Evolutionary conservation across 306 rosid species (phyloP).

Genomic region (Quercus robur): DNA sequence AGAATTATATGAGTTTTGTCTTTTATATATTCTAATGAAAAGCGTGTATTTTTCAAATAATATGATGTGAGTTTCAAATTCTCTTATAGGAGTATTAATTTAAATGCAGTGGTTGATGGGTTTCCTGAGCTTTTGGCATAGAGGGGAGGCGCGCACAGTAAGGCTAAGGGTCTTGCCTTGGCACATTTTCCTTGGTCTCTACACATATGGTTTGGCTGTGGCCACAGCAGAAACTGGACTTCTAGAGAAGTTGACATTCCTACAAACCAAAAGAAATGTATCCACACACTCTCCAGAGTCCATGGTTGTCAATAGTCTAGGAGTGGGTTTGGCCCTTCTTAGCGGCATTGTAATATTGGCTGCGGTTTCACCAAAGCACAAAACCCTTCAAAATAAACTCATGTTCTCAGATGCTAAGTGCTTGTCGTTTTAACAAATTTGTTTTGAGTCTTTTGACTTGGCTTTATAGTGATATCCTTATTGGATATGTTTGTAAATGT

Average conservation of each 20-base stretch:
- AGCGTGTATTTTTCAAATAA: too few relatives aligned
- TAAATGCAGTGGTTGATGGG: slow-evolving; percentile 78
- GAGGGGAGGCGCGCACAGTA: slow-evolving; percentile 56
- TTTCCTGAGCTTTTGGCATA: slow-evolving; percentile 86
- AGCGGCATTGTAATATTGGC: slow-evolving; percentile 66
- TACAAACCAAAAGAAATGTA: slow-evolving; percentile 62
- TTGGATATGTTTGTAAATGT: neutral
- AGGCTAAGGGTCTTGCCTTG: slow-evolving; percentile 71
- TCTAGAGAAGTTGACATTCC: slow-evolving; percentile 72
- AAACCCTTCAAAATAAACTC: slow-evolving; percentile 33
- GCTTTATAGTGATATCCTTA: neutral
- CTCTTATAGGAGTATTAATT: neutral
- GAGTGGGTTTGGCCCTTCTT: slow-evolving; percentile 60
- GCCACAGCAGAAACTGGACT: slow-evolving; percentile 93
- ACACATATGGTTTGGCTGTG: slow-evolving; percentile 72
- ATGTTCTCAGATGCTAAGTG: slow-evolving; percentile 45
- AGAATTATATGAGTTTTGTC: too few relatives aligned
- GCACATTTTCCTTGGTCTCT: slow-evolving; percentile 83
- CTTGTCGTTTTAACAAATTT: slow-evolving; percentile 24
- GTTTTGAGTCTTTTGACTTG: neutral
- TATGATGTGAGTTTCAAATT: neutral
- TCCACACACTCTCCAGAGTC: slow-evolving; percentile 52
- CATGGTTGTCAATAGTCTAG: slow-evolving; percentile 67
- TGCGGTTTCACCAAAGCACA: slow-evolving; percentile 65
- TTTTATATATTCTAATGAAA: too few relatives aligned